Base-by-base conservation (phyloP, 345 rosid species). In the Ailanthus altissimus region DNA sequence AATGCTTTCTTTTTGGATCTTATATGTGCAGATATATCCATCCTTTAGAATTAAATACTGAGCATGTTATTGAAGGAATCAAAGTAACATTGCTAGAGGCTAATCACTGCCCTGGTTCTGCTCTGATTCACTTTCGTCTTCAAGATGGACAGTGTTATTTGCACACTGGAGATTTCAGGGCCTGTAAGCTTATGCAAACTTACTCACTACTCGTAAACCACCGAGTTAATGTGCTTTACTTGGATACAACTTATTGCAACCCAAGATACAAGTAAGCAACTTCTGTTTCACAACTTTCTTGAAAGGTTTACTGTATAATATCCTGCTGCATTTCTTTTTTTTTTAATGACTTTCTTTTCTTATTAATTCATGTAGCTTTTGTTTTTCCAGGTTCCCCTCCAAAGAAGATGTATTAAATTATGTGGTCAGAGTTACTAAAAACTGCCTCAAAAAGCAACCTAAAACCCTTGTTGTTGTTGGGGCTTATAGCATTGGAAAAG, bases 101-200 rank as follows among this genome's bases (percentile, higher is more conserved):
- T 68, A 91, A 91, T 81, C 97, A 93, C 67, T 91, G 95, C 63
- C 95, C 95, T 0, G 97, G 94, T 75, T 94, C 97, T 50, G 93
- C 90, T 80, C 82, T 93, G 61, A 80, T 93, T 76, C 89, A 86
- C 73, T 87, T 91, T 72, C 76, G 82, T 67, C 95, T 91, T 53
- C 68, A 76, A 14, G 85, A 82, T 85, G 91, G 93, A 74, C 83
- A 85, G 6, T 77, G 89, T 74, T 86, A 85, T 84, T 82, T 91
- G 81, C 97, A 93, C 61, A 93, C 97, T 0, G 95, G 97, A 85
- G 97, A 93, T 85, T 93, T 93, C 83, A 88, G 95, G 80, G 93
- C 97, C 75, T 88, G 84, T 71, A 87, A 86, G 57, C 76, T 64
- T 70, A 91, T 91, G 97, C 87, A 88, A 70, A 61, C 84, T 21